Conservation (phyloP, 495 filamentous ascomycete genomes). For the Oidiodendron maius region DNA sequence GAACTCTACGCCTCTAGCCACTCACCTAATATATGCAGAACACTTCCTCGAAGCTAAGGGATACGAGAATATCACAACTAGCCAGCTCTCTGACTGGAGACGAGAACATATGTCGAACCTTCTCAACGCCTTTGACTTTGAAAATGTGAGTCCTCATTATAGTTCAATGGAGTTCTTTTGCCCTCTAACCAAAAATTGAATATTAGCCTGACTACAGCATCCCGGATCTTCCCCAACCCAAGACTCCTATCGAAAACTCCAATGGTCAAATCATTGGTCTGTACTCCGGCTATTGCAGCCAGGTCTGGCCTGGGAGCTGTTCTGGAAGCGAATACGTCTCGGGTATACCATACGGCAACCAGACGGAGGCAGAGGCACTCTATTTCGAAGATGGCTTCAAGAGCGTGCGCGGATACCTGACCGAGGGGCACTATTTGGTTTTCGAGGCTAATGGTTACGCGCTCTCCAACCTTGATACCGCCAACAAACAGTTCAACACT, state of each 20-base stretch:
- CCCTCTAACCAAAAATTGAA: not conserved
- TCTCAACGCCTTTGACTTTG: slow-evolving; percentile 28
- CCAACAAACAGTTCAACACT: not conserved
- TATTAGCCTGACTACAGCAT: slow-evolving; percentile 9
- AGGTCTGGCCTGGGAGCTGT: not conserved
- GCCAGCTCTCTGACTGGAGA: slow-evolving; percentile 24
- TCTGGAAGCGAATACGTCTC: not conserved
- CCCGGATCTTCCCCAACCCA: not conserved
- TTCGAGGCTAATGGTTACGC: slow-evolving; percentile 19
- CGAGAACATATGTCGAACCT: slow-evolving; percentile 29
- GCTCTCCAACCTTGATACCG: slow-evolving; percentile 9
- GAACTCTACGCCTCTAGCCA: not conserved
- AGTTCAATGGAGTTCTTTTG: not conserved
- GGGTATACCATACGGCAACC: not conserved
- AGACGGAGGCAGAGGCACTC: not conserved
- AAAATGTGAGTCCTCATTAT: slow-evolving; percentile 1
- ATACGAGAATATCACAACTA: slow-evolving; percentile 18
- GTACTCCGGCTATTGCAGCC: not conserved
- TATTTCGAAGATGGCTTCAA: slow-evolving; percentile 27
- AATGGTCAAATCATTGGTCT: not conserved
- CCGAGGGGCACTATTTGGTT: slow-evolving; percentile 24
- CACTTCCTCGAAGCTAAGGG: slow-evolving; percentile 32
- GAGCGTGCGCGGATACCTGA: slow-evolving; percentile 24
- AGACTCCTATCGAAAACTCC: not conserved
- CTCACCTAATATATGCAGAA: slow-evolving; percentile 22